phyloP scores from a whole-genome alignment of 106 monocot genomes.

The Apostasia shenzhenica region DNA sequence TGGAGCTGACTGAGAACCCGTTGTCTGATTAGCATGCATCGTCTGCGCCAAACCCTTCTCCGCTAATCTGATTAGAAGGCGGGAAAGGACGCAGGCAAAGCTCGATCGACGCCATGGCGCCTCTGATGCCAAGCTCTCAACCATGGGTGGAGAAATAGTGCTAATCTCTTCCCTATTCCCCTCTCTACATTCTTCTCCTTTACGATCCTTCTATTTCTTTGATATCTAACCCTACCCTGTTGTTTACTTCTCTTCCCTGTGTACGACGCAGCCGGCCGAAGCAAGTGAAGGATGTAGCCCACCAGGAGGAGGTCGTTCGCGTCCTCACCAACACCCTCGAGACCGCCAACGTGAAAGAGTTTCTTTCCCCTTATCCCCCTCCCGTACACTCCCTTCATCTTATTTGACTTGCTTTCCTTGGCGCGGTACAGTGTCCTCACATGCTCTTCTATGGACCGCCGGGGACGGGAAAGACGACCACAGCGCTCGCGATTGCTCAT shows the following conservation, averaged over 20 bases:
- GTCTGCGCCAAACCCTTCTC: too few relatives aligned
- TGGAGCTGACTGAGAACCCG: too few relatives aligned
- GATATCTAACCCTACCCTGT: not conserved
- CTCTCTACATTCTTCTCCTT: constrained; percentile 4
- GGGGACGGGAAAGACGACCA: constrained; percentile 97
- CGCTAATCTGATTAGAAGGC: too few relatives aligned
- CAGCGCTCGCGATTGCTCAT: constrained; percentile 87
- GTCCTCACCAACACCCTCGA: constrained; percentile 97
- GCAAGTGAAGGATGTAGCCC: constrained; percentile 95
- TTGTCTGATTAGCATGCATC: too few relatives aligned
- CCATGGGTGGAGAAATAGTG: constrained; percentile 99
- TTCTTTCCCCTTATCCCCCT: not conserved
- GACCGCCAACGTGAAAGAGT: constrained; percentile 56
- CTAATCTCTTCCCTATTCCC: not conserved
- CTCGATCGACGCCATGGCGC: constrained; percentile 44
- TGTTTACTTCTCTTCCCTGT: not conserved
- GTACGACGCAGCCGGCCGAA: constrained; percentile 67
- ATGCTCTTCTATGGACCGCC: constrained; percentile 99
- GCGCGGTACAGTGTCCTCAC: constrained; percentile 60
- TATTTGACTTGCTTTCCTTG: not conserved
- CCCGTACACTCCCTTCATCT: not conserved
- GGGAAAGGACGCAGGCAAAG: not conserved
- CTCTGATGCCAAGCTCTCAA: constrained; percentile 55
- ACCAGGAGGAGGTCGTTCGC: constrained; percentile 97
- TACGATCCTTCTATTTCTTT: not conserved